Evolutionary conservation across 106 monocot species (phyloP), one percentile per base, ranked within the genome.

Genomic region (Alisma plantagoaquatica): DNA sequence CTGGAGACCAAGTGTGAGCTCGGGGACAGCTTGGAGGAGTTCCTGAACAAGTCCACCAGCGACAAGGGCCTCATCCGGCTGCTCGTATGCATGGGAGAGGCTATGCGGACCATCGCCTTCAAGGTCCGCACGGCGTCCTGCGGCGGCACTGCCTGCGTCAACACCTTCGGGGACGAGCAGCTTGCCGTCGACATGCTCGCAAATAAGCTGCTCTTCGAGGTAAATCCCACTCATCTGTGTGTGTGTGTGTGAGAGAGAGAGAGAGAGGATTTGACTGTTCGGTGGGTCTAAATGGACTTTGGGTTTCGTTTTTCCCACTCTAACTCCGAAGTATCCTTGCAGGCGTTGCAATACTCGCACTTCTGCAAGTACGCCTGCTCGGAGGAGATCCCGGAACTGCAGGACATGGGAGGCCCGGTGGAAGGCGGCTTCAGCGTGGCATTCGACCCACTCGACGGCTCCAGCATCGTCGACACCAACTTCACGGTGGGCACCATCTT

Each of bases 341-440:
- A 91, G 91, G 81, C 94, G 28, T 60, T 96, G 80, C 62, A 66
- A 27, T 88, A 81, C 71, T 96, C 94, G 19, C 94, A 96, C 51
- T 72, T 96, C 29, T 96, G 94, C 80, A 87, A 96, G 73, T 96
- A 96, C 58, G 94, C 94, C 10, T 96, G 94, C 65, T 96, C 94
- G 5, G 94, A 96, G 73, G 94, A 96, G 66, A 71, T 84, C 18
- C 94, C 94, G 32, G 94, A 96, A 71, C 71, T 96, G n/a, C 94
- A 96, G 66, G 94, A 96, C 75, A 96, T 96, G 94, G 88, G 69
- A n/a, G 94, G 94, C 26, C 84, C 88, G 29, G 84, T 65, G 8
- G 81, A 96, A 94, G 94, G 88, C 46, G 94, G 94, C 25, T 96
- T 96, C 51, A 96, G 94, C 31, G 94, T 96, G 49, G 84, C 94